Base-by-base conservation (phyloP, 768 basidiomycete genomes). In the Suillus variegatus region DNA sequence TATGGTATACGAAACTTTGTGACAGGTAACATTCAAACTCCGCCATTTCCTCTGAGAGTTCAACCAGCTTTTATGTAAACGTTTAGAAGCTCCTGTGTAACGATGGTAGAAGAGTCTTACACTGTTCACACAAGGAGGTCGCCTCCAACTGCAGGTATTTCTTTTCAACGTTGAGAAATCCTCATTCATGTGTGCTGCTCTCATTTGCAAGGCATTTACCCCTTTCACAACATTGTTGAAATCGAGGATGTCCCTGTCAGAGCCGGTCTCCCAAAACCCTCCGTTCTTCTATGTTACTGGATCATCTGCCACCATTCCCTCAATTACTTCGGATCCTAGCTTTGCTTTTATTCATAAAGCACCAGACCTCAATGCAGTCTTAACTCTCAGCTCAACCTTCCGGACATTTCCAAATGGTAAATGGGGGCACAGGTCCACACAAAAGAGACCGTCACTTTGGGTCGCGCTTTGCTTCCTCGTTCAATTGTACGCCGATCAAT, bases 301-400 rank as follows among this genome's bases (percentile, higher is more conserved):
- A 2, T 69, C 75, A 8, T 78, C 77, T 32, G 84, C 90, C 4
- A 82, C 82, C 2, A 80, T 92, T 61, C 80, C 82, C 9, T 72
- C 85, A 62, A 83, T 93, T 58, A 86, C 89, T 2, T 82, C 83
- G 13, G 87, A 87, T 66, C 80, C 82, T 7, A 83, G 80, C 6
- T 88, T 87, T 73, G 86, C 87, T 13, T 87, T 91, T 66, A 89
- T 89, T 18, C 91, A 92, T 71, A 90, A 92, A 75, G 91, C 88
- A 10, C 88, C 89, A 6, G 80, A 78, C 22, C 87, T 85, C 7
- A 84, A 91, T 70, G 81, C 85, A 6, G 14, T 71, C 60, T 32
- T 65, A 62, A 51, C 67, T 61, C 10, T 63, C 65, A 90, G 90
- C 79, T 92, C 20, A 78, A 82, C 68, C 80, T 90, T 47, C 80